Base-by-base conservation (phyloP, 2,329 filamentous ascomycete species). In the Neopestalotiopsis clavispora region DNA sequence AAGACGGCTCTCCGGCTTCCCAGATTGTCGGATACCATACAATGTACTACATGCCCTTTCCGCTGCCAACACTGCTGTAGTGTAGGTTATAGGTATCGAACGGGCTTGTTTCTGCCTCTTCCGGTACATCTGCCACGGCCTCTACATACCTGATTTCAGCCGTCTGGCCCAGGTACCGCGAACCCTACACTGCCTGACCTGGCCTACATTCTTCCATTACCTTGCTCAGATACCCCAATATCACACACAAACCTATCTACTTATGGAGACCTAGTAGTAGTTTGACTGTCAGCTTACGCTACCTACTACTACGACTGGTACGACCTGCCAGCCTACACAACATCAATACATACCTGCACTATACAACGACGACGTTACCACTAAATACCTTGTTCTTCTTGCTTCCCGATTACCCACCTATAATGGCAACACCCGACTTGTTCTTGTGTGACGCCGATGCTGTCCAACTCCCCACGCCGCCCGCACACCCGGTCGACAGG, bases 1-100 rank as follows among this genome's bases (percentile, higher is more conserved):
- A 56, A 66, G 63, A 56, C 49, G 63, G 63, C 63, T 66, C 49
- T 66, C 49, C 49, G 63, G 63, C 63, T 49, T 66, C 49, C 63
- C 63, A 66, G 45, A 38, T 49, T 66, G 42, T 58, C 63, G 63
- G 63, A 57, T 66, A 56, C 49, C 30, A 66, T 14, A 32, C 45
- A 20, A 30, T 14, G 23, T 20, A n/a, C 40, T 64, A 59, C 57
- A 59, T 59, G 23, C 14, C 30, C 57, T 20, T 64, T 28, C 61
- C 61, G 38, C 61, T 45, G 61, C 61, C 61, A 49, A 52, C 45
- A 52, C n/a, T n/a, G 13, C 49, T 59, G 23, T 30, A 59, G 57
- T 14, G 7, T 32, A 34, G 57, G 17, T 7, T 2, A 14, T 52
- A 52, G n/a, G 17, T 52, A 52, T n/a, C 5, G 20, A 9, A 30